These are phyloP conservation scores for Nemania diffusa DNA, from an alignment of 2,329 filamentous ascomycete species.

Conservation along the genomic window DNA sequence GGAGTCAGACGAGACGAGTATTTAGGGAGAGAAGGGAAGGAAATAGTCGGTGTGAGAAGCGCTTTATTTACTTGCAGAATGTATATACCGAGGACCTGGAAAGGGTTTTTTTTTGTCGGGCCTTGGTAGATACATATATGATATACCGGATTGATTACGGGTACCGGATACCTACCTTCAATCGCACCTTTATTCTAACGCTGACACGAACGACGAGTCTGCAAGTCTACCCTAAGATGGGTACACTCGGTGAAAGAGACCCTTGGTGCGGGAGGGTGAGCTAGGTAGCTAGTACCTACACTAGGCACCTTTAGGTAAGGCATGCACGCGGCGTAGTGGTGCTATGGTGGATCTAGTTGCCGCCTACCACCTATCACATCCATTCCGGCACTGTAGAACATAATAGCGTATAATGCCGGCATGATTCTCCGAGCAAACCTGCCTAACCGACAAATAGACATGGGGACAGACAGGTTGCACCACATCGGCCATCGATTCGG, in stretches of 20 bases:
- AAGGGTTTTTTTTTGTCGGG: slow-evolving; percentile 8
- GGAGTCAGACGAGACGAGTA: slow-evolving; percentile 24
- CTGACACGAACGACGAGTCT: not conserved
- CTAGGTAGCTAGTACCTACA: not conserved
- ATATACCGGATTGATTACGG: not conserved
- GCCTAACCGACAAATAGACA: not conserved
- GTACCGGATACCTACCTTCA: slow-evolving; percentile 9
- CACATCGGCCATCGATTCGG: slow-evolving; percentile 12
- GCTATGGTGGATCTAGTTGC: not conserved
- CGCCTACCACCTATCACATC: slow-evolving; percentile 9
- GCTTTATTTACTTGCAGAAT: slow-evolving; percentile 13
- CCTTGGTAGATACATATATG: slow-evolving; percentile 7
- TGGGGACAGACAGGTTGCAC: not conserved
- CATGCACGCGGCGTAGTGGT: not conserved
- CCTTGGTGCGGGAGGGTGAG: not conserved
- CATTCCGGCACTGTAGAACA: not conserved
- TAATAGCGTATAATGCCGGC: not conserved
- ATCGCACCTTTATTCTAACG: not conserved
- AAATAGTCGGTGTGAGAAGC: slow-evolving; percentile 20
- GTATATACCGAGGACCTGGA: not conserved
- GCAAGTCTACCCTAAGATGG: not conserved
- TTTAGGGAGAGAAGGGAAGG: not conserved
- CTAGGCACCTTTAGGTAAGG: not conserved
- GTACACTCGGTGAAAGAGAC: not conserved
- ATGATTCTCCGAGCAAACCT: slow-evolving; percentile 4